Evolutionary conservation across 225 moss, liverwort and hornwort genomes (phyloP).

Genomic region (Antitrichia curtipendula): DNA sequence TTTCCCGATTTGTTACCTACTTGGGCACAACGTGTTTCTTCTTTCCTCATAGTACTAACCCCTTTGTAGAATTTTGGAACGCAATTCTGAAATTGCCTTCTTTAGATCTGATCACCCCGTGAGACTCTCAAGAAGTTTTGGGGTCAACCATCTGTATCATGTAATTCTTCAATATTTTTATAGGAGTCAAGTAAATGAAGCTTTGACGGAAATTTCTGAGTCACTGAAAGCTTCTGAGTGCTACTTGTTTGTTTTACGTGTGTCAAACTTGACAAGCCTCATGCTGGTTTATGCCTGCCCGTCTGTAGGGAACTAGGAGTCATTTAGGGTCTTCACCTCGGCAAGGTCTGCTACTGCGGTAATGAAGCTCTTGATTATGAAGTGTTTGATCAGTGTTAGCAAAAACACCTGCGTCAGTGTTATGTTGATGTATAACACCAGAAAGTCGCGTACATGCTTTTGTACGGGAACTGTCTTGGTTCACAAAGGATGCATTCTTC

Average conservation of each 20-base stretch:
- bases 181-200: background rate
- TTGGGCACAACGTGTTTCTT: background rate
- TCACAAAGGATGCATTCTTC: too few relatives aligned
- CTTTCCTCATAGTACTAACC: background rate
- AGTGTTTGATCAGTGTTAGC: background rate
- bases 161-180: background rate
- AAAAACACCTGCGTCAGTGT: background rate
- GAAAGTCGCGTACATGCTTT: background rate
- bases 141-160: conserved; percentile 8
- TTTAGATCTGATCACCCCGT: background rate
- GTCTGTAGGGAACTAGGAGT: background rate
- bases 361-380: background rate
- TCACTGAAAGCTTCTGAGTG: background rate
- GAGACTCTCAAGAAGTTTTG: background rate
- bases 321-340: background rate
- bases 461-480: background rate
- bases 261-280: background rate
- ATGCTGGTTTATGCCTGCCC: background rate
- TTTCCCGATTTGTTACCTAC: background rate
- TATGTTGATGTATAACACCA: background rate
- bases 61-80: background rate
- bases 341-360: background rate
- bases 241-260: background rate
- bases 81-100: background rate
- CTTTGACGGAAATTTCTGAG: background rate